Percentiles rank a stretch among this genome's conserved stretches.
Evolutionary conservation across 306 rosid genomes (phyloP).

Genomic region (Prunus mume): DNA sequence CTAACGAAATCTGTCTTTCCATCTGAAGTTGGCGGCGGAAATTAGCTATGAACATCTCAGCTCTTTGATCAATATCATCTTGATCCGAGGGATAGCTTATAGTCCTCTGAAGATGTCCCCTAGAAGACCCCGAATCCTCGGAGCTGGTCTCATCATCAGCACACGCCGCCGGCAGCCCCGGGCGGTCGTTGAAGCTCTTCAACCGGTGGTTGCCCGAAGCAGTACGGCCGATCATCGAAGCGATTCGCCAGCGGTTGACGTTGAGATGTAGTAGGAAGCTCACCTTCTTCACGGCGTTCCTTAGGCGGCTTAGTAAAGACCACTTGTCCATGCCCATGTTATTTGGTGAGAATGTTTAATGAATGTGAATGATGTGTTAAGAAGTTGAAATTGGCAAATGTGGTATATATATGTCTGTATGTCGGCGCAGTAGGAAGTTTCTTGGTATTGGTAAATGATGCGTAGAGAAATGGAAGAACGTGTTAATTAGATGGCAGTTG

Average conservation of each 20-base stretch:
- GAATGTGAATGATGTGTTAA: background rate
- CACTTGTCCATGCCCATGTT: slow-evolving; percentile 27
- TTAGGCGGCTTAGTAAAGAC: slow-evolving; percentile 44
- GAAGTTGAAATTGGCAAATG: background rate
- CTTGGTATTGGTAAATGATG: slow-evolving; percentile 7
- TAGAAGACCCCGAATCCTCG: slow-evolving; percentile 25
- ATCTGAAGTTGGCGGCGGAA: slow-evolving; percentile 67
- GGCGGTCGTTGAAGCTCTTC: slow-evolving; percentile 50
- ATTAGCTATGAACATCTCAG: slow-evolving; percentile 68
- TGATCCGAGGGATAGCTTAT: slow-evolving; percentile 51
- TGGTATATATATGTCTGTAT: background rate
- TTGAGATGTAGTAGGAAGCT: slow-evolving; percentile 48
- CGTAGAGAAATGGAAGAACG: slow-evolving; percentile 27
- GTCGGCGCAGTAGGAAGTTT: background rate
- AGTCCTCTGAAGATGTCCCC: slow-evolving; percentile 47
- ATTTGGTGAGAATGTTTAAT: background rate
- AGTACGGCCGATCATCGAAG: slow-evolving; percentile 37
- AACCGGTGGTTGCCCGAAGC: slow-evolving; percentile 26
- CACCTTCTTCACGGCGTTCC: slow-evolving; percentile 54
- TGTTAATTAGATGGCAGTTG: background rate
- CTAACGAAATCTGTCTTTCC: slow-evolving; percentile 72
- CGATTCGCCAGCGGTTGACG: slow-evolving; percentile 45
- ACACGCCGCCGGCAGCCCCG: slow-evolving; percentile 36
- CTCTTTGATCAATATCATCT: slow-evolving; percentile 66
- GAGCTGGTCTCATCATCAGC: slow-evolving; percentile 19